phyloP scores from a whole-genome alignment of 1,284 basidiomycete species.

The Cutaneotrichosporon curvatum region DNA sequence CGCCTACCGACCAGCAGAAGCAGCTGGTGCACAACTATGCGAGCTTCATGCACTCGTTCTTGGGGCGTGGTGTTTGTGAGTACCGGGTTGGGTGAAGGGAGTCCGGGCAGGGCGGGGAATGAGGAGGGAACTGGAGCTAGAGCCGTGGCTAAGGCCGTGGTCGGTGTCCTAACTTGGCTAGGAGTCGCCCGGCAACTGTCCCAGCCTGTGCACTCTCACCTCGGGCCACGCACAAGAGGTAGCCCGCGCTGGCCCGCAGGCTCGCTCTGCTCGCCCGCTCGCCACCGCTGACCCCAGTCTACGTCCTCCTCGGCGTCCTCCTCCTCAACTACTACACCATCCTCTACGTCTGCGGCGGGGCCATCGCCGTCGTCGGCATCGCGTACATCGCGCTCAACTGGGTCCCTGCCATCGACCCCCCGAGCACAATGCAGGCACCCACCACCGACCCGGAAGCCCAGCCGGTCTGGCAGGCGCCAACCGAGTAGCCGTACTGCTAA shows the following conservation, averaged over 20 bases:
- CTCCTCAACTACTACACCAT: conserved; percentile 46
- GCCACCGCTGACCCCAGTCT: conserved; percentile 27
- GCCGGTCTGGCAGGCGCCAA: conserved; percentile 37
- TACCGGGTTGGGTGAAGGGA: conserved; percentile 4
- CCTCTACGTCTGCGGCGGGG: conserved; percentile 42
- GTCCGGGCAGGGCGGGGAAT: neutral
- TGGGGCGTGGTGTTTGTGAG: conserved; percentile 47
- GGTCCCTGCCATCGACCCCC: conserved; percentile 37
- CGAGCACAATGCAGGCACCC: conserved; percentile 34
- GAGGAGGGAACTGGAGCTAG: neutral
- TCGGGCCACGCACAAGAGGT: no score
- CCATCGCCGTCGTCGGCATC: conserved; percentile 38
- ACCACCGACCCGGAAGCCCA: conserved; percentile 28
- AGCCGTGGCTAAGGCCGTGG: neutral
- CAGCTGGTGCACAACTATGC: conserved; percentile 43
- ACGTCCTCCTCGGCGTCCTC: conserved; percentile 44
- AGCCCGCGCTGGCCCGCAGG: no score
- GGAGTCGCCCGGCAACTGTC: no score
- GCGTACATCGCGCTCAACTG: conserved; percentile 42
- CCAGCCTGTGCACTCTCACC: no score
- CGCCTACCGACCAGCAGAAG: conserved; percentile 41
- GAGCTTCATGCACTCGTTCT: conserved; percentile 46
- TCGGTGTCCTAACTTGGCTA: no score
- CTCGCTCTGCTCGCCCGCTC: neutral
- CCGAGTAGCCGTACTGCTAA: conserved; percentile 23